Base-by-base conservation (phyloP, 768 basidiomycete species). In the Lyophyllum decastes region DNA sequence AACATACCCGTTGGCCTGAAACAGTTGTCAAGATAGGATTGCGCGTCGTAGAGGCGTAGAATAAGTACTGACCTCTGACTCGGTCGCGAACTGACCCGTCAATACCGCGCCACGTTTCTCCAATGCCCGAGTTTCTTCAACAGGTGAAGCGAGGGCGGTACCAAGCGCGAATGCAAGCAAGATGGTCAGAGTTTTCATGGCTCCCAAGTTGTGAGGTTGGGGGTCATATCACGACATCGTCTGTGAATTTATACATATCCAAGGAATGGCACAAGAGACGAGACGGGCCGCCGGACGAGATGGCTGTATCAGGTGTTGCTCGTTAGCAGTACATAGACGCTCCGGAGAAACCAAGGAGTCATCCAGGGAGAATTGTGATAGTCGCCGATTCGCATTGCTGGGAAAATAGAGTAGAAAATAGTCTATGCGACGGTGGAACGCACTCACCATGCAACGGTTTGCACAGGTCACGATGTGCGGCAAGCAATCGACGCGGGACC, bases 91-190 rank as follows among this genome's bases (percentile, higher is more conserved):
- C 40, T 68, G 66, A 25, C 49, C 64, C 4, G 62, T 65, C 47
- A 68, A 19, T 1, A 68, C 66, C 16, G 64, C 61, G 2, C 66
- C 64, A 8, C 66, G 64, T 51, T 64, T 68, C 2, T 49, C 24
- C 7, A 66, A 54, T 11, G n/a, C 44, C 21, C 26, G 38, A 11
- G 47, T 50, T 40, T 59, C 51, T 12, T 55, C 49, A 12, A 54
- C 47, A 12, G 58, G 58, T 11, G 41, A 43, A 21, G 53, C 58
- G n/a, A 54, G 22, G 10, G 26, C 25, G 27, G 21, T 41, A 30
- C n/a, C 33, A 16, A 54, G 35, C 2, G 38, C 50, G 21, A 35
- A 45, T n/a, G 47, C 27, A 25, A 54, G n/a, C 10, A 54, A n/a
- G 30, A 22, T 22, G 41, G 38, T 41, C n/a, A 48, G 27, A 4